These are phyloP conservation scores for Aspergillus tanneri DNA, from an alignment of 2,329 filamentous ascomycete genomes.

Conservation along the genomic window DNA sequence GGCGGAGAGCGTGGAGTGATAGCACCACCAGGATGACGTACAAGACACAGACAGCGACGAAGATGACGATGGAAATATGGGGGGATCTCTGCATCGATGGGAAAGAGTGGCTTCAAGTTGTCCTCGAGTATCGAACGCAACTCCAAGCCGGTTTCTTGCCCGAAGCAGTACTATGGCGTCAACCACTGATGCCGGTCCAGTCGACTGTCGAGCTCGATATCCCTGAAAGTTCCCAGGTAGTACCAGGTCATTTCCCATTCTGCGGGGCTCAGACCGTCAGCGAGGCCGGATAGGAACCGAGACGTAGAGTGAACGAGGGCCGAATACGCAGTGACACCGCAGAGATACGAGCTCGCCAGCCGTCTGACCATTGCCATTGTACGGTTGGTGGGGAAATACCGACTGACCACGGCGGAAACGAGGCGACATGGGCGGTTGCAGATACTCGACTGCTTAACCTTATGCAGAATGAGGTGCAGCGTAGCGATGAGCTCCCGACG, in stretches of 20 bases:
- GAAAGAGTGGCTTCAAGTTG: constrained; percentile 3
- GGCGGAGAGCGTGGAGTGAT: neutral
- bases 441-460: neutral
- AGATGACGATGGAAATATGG: constrained; percentile 6
- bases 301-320: constrained; percentile 4
- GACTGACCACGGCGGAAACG: constrained; percentile 1
- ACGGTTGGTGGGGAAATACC: constrained; percentile 13
- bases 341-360: neutral
- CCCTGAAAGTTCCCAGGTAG: constrained; percentile 6
- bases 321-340: neutral
- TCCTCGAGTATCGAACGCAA: constrained; percentile 7
- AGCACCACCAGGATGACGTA: neutral
- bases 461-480: neutral
- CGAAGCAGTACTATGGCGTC: constrained; percentile 11
- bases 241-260: constrained; percentile 4
- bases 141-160: constrained; percentile 13
- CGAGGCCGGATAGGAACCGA: constrained; percentile 9
- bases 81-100: constrained; percentile 12
- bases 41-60: constrained; percentile 1
- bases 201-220: neutral
- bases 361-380: constrained; percentile 6
- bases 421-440: neutral
- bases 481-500: neutral
- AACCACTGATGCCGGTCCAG: constrained; percentile 1
- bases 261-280: constrained; percentile 2